Conservation (phyloP, 495 filamentous ascomycete genomes). For the Neurospora sp. region DNA sequence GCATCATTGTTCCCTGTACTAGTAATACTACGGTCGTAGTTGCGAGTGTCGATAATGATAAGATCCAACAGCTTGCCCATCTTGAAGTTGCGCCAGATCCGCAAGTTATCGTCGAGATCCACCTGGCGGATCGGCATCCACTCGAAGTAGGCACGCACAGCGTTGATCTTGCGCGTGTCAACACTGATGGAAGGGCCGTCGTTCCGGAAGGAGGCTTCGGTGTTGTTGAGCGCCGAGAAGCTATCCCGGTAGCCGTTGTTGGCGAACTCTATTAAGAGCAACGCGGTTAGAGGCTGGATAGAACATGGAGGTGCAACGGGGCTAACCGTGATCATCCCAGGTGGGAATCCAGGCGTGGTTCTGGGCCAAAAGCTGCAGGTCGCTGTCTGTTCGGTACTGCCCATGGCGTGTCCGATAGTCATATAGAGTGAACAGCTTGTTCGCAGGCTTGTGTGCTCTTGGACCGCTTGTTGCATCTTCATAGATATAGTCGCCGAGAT, state of each 20-base stretch:
- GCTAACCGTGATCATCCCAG: slow-evolving; percentile 54
- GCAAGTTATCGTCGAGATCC: slow-evolving; percentile 55
- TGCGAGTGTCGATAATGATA: slow-evolving; percentile 54
- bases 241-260: slow-evolving; percentile 53
- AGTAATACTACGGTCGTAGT: slow-evolving; percentile 48
- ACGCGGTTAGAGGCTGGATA: neutral
- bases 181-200: slow-evolving; percentile 47
- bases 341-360: slow-evolving; percentile 54
- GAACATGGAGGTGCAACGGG: neutral
- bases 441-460: slow-evolving; percentile 15
- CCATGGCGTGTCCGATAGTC: slow-evolving; percentile 51
- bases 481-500: slow-evolving; percentile 60
- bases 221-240: slow-evolving; percentile 46
- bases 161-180: slow-evolving; percentile 59
- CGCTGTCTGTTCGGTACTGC: slow-evolving; percentile 35
- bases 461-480: slow-evolving; percentile 43
- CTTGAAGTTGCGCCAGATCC: slow-evolving; percentile 54
- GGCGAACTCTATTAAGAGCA: slow-evolving; percentile 38
- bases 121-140: slow-evolving; percentile 47
- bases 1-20: slow-evolving; percentile 43
- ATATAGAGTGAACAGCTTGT: slow-evolving; percentile 28
- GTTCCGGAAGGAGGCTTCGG: slow-evolving; percentile 50
- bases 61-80: slow-evolving; percentile 52
- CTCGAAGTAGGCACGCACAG: slow-evolving; percentile 57
- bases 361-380: slow-evolving; percentile 44